Evolutionary conservation across 352 stramenopile species (phyloP).

Genomic region (Phytopythium delawarense): DNA sequence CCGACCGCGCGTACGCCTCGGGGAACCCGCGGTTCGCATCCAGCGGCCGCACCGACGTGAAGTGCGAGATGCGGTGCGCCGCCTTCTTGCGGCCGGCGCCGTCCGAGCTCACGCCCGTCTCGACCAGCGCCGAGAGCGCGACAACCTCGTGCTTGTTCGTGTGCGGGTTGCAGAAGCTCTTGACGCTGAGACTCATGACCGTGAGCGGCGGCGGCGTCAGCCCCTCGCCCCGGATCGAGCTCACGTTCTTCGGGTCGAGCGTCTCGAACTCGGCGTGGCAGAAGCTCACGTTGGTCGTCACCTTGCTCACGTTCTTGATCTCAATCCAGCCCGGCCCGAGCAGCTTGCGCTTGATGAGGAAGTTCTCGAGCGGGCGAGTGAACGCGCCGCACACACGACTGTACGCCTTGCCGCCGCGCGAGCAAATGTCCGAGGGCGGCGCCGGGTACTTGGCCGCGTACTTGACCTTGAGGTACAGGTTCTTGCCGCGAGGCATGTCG

Average conservation of each 20-base stretch:
- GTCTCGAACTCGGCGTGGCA: constrained; percentile 94
- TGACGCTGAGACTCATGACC: constrained; percentile 96
- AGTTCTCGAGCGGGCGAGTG: constrained; percentile 94
- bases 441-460: constrained; percentile 93
- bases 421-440: constrained; percentile 79
- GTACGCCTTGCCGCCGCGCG: constrained; percentile 89
- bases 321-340: constrained; percentile 98
- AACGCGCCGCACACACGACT: constrained; percentile 94
- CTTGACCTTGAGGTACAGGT: constrained; percentile 97
- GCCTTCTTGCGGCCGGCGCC: constrained; percentile 37
- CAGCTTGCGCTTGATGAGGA: constrained; percentile 96
- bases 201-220: constrained; percentile 89
- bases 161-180: constrained; percentile 96
- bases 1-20: constrained; percentile 44
- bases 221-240: constrained; percentile 55
- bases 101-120: constrained; percentile 70
- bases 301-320: constrained; percentile 85
- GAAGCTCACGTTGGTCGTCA: constrained; percentile 78
- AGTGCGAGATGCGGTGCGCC: constrained; percentile 56
- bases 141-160: constrained; percentile 96
- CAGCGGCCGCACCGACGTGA: constrained; percentile 76
- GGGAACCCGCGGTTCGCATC: constrained; percentile 65
- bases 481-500: constrained; percentile 93
- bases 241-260: constrained; percentile 90
- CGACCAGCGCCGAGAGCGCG: constrained; percentile 72